Conservation (phyloP, 306 rosid genomes). For the Vigna radiata region DNA sequence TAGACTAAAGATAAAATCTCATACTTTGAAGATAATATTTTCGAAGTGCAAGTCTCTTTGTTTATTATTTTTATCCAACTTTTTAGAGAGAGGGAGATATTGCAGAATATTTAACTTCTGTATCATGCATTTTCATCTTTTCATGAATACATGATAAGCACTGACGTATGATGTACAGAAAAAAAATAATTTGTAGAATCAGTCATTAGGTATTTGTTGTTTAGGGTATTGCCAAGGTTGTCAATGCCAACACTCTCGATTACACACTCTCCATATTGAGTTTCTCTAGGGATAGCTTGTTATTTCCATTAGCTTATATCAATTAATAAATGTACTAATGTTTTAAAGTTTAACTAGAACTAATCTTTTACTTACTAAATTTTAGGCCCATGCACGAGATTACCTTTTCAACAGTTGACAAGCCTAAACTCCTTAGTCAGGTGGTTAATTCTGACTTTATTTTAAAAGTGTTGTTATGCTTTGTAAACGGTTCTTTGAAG, state of each 20-base stretch:
- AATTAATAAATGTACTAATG: constrained; percentile 27
- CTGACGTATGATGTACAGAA: neutral
- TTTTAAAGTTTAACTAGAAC: constrained; percentile 30
- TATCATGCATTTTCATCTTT: constrained; percentile 28
- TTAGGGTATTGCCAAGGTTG: constrained; percentile 7
- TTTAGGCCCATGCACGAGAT: constrained; percentile 97
- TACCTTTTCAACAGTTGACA: constrained; percentile 93
- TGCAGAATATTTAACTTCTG: constrained; percentile 3
- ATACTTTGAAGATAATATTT: constrained; percentile 23
- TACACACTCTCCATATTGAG: constrained; percentile 9
- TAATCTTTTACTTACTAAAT: constrained; percentile 42
- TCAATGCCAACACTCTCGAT: constrained; percentile 21
- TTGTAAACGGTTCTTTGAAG: constrained; percentile 18
- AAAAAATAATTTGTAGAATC: constrained; percentile 12
- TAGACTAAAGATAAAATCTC: constrained; percentile 14
- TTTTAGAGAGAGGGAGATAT: neutral
- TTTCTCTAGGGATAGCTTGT: neutral
- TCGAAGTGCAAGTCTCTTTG: constrained; percentile 28
- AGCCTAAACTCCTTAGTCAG: constrained; percentile 98
- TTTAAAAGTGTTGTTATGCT: neutral
- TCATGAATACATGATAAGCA: constrained; percentile 23
- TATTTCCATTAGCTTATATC: constrained; percentile 20
- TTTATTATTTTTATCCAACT: neutral
- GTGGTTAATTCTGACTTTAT: constrained; percentile 54
- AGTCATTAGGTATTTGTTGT: neutral